These are phyloP conservation scores for Naganishia liquefaciens DNA, from an alignment of 1,284 basidiomycete species.

Conservation along the genomic window DNA sequence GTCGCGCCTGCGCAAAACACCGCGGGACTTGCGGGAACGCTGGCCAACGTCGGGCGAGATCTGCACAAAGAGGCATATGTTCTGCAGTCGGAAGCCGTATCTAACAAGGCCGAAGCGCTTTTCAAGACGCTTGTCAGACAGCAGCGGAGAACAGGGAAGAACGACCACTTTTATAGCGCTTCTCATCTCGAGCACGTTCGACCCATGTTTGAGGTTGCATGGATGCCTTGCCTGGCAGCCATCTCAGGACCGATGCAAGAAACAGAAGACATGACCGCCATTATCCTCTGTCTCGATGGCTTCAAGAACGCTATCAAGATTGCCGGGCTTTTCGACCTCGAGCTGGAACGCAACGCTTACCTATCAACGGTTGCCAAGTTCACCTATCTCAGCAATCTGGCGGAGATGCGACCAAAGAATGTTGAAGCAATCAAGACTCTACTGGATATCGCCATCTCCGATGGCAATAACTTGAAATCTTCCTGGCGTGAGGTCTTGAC, in stretches of 20 bases:
- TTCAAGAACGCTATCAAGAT: slow-evolving; percentile 91
- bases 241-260: slow-evolving; percentile 88
- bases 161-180: slow-evolving; percentile 88
- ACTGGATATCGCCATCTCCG: slow-evolving; percentile 85
- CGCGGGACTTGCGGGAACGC: slow-evolving; percentile 72
- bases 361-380: slow-evolving; percentile 97
- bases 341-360: slow-evolving; percentile 92
- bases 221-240: slow-evolving; percentile 94
- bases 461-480: slow-evolving; percentile 89
- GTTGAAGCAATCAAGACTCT: slow-evolving; percentile 96
- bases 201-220: slow-evolving; percentile 97
- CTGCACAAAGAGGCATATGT: slow-evolving; percentile 92
- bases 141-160: slow-evolving; percentile 70
- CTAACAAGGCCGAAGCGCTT: slow-evolving; percentile 90
- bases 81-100: slow-evolving; percentile 90
- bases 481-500: slow-evolving; percentile 95
- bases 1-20: slow-evolving; percentile 54
- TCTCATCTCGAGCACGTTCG: slow-evolving; percentile 91
- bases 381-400: slow-evolving; percentile 92
- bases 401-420: slow-evolving; percentile 97
- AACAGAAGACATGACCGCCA: slow-evolving; percentile 85
- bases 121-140: slow-evolving; percentile 86
- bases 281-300: slow-evolving; percentile 88
- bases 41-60: slow-evolving; percentile 87
- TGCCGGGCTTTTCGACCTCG: slow-evolving; percentile 91